Base-by-base conservation (phyloP, 2,329 filamentous ascomycete genomes). In the Lachnellula willkommii region DNA sequence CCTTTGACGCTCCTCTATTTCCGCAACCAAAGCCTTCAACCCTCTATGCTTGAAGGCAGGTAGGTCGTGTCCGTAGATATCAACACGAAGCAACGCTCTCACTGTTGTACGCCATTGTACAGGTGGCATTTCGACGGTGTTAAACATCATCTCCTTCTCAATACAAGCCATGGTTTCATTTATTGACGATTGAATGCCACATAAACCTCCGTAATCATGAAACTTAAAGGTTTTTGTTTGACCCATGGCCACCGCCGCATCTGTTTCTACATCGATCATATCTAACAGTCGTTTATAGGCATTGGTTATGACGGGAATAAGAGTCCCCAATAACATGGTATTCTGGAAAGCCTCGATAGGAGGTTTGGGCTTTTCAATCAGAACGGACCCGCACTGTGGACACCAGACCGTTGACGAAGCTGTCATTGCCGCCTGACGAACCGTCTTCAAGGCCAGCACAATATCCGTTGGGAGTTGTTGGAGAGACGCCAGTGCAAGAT, bases 281-380 rank as follows among this genome's bases (percentile, higher is more conserved):
- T 71, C 69, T 12, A 85, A 71, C 47, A 86, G 79, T 28, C 69
- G 71, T 53, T 74, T 74, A 71, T 85, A 85, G 7, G 79, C 78
- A 65, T 82, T 78, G 52, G 78, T 80, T 46, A 81, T 75, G 8
- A 79, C 79, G 1, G 81, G 81, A 3, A 85, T 71, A 32, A 85
- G 74, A 2, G 81, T 77, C 6, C 76, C 79, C 4, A 85, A 71
- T 52, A 82, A 73, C 80, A 84, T 84, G 50, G 79, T 73, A 64
- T 76, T 83, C 65, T 85, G 82, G 58, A 82, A 79, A 32, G 73
- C 63, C 51, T 79, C 76, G 50, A 83, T 74, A 22, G 75, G 72
- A 1, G 73, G 71, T 1, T 70, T 66, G 32, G 68, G 60, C 5
- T 76, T 71, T 7, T 71, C 64, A 15, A 73, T 47, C 35, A 72